Conservation (phyloP, 495 filamentous ascomycete genomes). For the Terfezia claveryi region DNA sequence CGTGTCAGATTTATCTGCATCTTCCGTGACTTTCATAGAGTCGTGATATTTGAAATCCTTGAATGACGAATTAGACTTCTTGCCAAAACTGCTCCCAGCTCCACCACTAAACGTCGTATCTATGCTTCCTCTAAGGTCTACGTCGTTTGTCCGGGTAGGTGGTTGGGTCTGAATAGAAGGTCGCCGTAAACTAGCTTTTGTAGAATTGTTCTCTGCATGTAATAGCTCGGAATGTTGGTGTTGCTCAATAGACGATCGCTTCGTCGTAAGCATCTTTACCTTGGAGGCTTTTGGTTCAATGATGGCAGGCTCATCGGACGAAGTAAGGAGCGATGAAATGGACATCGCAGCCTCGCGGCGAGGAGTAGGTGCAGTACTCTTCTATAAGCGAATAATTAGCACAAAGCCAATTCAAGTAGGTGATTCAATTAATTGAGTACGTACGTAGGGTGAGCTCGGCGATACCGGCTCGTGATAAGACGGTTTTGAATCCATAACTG, state of each 20-base stretch:
- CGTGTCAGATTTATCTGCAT: constrained; percentile 17
- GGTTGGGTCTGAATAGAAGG: not conserved
- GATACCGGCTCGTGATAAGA: not conserved
- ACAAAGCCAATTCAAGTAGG: constrained; percentile 5
- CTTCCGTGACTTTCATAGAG: constrained; percentile 18
- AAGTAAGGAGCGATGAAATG: constrained; percentile 19
- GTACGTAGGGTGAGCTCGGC: not conserved
- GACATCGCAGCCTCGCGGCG: constrained; percentile 19
- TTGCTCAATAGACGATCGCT: constrained; percentile 7
- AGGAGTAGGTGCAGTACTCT: constrained; percentile 12
- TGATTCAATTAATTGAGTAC: not conserved
- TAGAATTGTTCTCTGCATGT: not conserved
- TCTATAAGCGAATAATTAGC: constrained; percentile 13
- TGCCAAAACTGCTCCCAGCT: not conserved
- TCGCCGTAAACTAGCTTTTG: not conserved
- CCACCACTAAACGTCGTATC: not conserved
- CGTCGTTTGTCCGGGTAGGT: not conserved
- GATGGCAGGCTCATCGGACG: no score
- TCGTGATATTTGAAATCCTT: constrained; percentile 20
- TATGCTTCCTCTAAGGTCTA: not conserved
- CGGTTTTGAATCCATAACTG: not conserved
- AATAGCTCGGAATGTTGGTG: constrained; percentile 7
- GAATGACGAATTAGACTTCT: constrained; percentile 6
- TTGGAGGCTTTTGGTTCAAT: no score
- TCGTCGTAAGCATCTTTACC: no score